phyloP scores from a whole-genome alignment of 2,329 filamentous ascomycete species.

The Microcyclospora pomicola region DNA sequence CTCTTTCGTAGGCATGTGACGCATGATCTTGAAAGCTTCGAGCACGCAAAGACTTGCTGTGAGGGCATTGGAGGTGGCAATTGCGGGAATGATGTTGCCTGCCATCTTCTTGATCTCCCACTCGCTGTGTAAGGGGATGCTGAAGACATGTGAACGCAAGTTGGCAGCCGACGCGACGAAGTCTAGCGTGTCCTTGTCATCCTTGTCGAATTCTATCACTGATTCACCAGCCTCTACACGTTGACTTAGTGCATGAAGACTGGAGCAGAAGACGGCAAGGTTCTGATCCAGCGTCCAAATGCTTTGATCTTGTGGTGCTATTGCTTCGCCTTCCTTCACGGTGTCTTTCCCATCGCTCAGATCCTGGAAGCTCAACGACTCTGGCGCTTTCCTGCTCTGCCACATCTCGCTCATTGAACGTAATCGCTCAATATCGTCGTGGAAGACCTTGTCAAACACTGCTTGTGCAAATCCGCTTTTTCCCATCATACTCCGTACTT shows the following conservation, averaged over 20 bases:
- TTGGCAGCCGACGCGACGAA: constrained; percentile 89
- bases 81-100: constrained; percentile 96
- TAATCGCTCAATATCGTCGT: constrained; percentile 67
- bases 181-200: constrained; percentile 86
- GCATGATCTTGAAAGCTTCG: constrained; percentile 82
- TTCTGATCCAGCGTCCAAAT: constrained; percentile 77
- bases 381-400: constrained; percentile 65
- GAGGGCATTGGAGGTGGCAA: constrained; percentile 95
- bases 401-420: constrained; percentile 91
- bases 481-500: constrained; percentile 68
- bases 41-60: constrained; percentile 85
- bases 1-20: constrained; percentile 29
- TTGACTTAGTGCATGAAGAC: constrained; percentile 60
- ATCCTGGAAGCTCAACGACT: constrained; percentile 56
- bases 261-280: constrained; percentile 73
- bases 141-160: constrained; percentile 75
- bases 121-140: constrained; percentile 73
- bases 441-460: constrained; percentile 89
- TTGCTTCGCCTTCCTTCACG: constrained; percentile 30
- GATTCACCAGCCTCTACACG: constrained; percentile 49
- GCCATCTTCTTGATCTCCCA: constrained; percentile 99
- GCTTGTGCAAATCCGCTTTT: constrained; percentile 61
- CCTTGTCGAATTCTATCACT: constrained; percentile 84
- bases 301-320: constrained; percentile 51
- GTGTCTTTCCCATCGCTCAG: constrained; percentile 7